Conservation (phyloP, 805 yeast species). For the Yamadazyma philogaea region DNA sequence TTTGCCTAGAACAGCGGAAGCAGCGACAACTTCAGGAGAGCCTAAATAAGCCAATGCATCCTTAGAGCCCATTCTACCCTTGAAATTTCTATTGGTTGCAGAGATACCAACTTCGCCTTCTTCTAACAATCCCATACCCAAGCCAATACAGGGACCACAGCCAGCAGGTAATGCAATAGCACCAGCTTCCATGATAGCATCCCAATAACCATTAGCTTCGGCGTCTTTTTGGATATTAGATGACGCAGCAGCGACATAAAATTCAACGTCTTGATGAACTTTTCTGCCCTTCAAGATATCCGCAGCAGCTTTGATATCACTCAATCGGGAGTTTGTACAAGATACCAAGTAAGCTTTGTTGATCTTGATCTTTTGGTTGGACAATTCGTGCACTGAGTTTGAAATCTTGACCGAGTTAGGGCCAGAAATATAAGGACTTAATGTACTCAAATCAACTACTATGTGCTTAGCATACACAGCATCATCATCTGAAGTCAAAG, state of each 20-base stretch:
- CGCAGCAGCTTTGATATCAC: slow-evolving; percentile 95
- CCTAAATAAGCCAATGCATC: slow-evolving; percentile 96
- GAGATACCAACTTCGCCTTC: slow-evolving; percentile 98
- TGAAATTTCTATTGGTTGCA: slow-evolving; percentile 97
- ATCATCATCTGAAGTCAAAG: slow-evolving; percentile 59
- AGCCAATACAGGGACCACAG: slow-evolving; percentile 98
- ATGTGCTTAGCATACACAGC: slow-evolving; percentile 88
- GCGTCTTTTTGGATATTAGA: slow-evolving; percentile 92
- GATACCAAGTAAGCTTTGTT: slow-evolving; percentile 97
- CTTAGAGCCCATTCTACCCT: slow-evolving; percentile 98
- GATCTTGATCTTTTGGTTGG: slow-evolving; percentile 69
- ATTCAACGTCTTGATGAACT: slow-evolving; percentile 86
- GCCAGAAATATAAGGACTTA: slow-evolving; percentile 89
- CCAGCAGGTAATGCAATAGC: slow-evolving; percentile 96
- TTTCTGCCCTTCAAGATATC: slow-evolving; percentile 76
- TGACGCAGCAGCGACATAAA: slow-evolving; percentile 97
- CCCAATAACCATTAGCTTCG: slow-evolving; percentile 89
- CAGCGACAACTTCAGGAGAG: slow-evolving; percentile 98
- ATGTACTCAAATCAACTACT: slow-evolving; percentile 70
- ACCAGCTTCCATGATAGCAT: slow-evolving; percentile 84
- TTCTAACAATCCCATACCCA: slow-evolving; percentile 89
- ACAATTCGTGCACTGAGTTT: slow-evolving; percentile 69
- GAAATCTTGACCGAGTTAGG: slow-evolving; percentile 96
- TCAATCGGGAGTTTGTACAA: slow-evolving; percentile 91
- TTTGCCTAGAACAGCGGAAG: slow-evolving; percentile 92